Base-by-base conservation (phyloP, 2,329 filamentous ascomycete genomes). In the Meredithiella fracta region DNA sequence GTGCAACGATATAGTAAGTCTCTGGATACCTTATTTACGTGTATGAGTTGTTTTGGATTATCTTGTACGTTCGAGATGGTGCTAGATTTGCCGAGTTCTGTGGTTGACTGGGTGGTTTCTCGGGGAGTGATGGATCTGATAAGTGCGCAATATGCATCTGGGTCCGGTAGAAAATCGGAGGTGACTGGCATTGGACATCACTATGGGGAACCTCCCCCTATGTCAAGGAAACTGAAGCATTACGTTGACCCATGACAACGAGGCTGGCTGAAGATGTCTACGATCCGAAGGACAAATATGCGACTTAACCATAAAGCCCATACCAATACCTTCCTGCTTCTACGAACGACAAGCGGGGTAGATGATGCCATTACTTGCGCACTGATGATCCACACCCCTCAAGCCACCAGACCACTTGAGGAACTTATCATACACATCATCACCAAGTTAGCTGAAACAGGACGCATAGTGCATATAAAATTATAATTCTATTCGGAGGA, bases 211-310 rank as follows among this genome's bases (percentile, higher is more conserved):
- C 15, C 15, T 25, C 3, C 20, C 8, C 51, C 15, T 53, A 11
- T 53, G 37, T 20, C 17, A 38, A 53, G 17, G 20, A 2, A 38
- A 22, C 17, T 51, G 23, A 51, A 34, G 49, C 31, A 52, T 38
- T 52, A 38, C 50, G 29, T 37, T 52, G n/a, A 52, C 17, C 50
- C 29, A 52, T 52, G 6, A 15, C n/a, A 52, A 52, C 31, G 15
- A 17, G 31, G 26, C 31, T 37, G 31, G 31, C 50, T 52, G 50
- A 52, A 40, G 9, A 52, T 38, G 17, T 29, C 6, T 15, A 14
- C 15, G 29, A 38, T 14, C 22, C 23, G 11, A 49, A 49, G 17
- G 22, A 3, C 44, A 29, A 8, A 49, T n/a, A 44, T n/a, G 20
- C 40, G 8, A n/a, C 40, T 44, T 44, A 44, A 44, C 40, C n/a